Conservation (phyloP, 768 basidiomycete genomes). For the Collybiopsis confluens region DNA sequence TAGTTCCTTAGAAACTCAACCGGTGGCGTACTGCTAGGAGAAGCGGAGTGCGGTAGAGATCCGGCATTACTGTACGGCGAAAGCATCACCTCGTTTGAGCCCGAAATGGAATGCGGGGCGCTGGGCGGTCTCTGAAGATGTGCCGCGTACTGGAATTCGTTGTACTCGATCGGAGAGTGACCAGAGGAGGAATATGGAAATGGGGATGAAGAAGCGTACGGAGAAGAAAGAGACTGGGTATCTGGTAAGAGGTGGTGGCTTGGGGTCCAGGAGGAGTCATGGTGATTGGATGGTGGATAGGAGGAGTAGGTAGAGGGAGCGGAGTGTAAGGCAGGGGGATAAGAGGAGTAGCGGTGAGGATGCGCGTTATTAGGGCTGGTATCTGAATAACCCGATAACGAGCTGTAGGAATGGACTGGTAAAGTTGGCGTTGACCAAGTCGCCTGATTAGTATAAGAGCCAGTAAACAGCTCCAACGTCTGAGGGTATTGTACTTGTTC, state of each 20-base stretch:
- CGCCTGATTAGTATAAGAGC: background rate
- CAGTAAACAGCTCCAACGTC: background rate
- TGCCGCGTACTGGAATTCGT: background rate
- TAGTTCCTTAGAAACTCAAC: conserved; percentile 11
- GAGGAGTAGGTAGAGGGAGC: background rate
- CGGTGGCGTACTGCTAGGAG: conserved; percentile 15
- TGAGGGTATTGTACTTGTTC: background rate
- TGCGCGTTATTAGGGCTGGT: background rate
- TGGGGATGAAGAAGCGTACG: conserved; percentile 1
- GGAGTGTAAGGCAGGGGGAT: background rate
- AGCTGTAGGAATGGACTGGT: background rate
- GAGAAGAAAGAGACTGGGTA: background rate
- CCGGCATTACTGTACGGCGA: conserved; percentile 10
- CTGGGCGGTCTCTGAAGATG: background rate
- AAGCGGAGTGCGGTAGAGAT: conserved; percentile 5
- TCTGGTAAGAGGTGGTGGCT: background rate
- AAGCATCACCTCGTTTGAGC: conserved; percentile 13
- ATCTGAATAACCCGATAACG: background rate
- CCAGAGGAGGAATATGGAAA: background rate
- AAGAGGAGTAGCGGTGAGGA: background rate
- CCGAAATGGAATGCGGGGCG: conserved; percentile 9
- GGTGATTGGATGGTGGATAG: background rate
- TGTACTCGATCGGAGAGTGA: conserved; percentile 1
- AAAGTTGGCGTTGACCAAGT: background rate
- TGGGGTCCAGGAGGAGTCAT: background rate